A percentile compares a stretch with the other conserved stretches of the same genome.
Evolutionary conservation across 192 early-diverging fungal genomes (phyloP).

Genomic region (Linnemannia schmuckeri): DNA sequence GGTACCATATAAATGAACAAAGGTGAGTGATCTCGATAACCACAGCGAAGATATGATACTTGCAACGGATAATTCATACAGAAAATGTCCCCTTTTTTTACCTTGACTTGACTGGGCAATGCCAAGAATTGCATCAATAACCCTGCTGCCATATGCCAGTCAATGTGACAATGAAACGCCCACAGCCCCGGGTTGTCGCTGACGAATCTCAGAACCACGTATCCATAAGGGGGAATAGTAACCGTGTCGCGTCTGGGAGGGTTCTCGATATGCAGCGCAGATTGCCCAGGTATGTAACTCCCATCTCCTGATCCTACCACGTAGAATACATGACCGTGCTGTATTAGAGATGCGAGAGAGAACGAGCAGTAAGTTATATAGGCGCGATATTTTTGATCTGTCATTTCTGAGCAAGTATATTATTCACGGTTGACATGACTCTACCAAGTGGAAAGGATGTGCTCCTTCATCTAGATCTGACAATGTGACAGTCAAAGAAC

Average conservation of each 20-base stretch:
- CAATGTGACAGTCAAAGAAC: neutral
- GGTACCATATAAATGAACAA: no score
- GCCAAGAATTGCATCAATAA: conserved; percentile 29
- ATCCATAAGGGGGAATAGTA: conserved; percentile 11
- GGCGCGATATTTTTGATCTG: neutral
- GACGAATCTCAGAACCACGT: conserved; percentile 18
- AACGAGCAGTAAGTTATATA: neutral
- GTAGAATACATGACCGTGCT: conserved; percentile 58
- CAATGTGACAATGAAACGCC: conserved; percentile 60
- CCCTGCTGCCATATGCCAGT: conserved; percentile 59
- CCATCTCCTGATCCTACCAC: conserved; percentile 36
- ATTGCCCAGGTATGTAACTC: neutral
- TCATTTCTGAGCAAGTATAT: no score
- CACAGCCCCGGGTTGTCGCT: conserved; percentile 57
- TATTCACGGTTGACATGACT: no score
- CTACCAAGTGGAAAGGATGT: conserved; percentile 53
- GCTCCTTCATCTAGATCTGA: conserved; percentile 21
- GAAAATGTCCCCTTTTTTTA: no score
- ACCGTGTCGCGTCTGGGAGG: conserved; percentile 47
- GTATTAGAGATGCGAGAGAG: neutral
- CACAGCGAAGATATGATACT: no score
- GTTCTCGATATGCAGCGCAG: conserved; percentile 16
- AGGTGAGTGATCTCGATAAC: no score
- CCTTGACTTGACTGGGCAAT: neutral
- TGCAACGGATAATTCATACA: no score